phyloP scores from a whole-genome alignment of 176 grass and related monocot species.

The Rhynchospora pubera region DNA sequence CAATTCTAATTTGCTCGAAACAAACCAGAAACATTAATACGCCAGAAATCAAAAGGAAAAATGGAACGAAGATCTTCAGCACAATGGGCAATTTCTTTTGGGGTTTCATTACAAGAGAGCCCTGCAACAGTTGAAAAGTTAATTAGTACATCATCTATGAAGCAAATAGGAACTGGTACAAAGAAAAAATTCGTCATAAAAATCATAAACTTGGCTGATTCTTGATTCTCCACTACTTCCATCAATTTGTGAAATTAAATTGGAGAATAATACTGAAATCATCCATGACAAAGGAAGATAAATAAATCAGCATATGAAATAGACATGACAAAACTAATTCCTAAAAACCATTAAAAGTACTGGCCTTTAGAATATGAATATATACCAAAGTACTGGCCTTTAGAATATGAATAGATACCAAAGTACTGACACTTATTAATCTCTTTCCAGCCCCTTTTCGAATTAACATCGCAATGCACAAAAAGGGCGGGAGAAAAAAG shows the following conservation, averaged over 20 bases:
- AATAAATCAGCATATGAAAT: neutral
- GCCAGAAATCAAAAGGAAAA: constrained; percentile 56
- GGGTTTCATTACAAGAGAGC: constrained; percentile 41
- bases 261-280: neutral
- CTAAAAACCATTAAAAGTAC: neutral
- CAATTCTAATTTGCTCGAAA: constrained; percentile 56
- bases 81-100: constrained; percentile 54
- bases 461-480: neutral
- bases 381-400: neutral
- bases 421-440: neutral
- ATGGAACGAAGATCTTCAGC: constrained; percentile 61
- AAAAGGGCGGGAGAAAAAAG: neutral
- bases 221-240: neutral
- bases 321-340: neutral
- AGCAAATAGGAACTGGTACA: constrained; percentile 16
- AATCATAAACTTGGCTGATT: neutral
- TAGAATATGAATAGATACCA: neutral
- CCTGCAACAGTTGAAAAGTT: constrained; percentile 25
- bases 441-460: neutral
- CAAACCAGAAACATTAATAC: constrained; percentile 68
- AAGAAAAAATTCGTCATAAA: neutral
- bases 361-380: too few species aligned
- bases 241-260: neutral
- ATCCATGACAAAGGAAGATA: neutral
- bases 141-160: neutral